phyloP scores from a whole-genome alignment of 768 basidiomycete species.

The Pleurotus djamor region DNA sequence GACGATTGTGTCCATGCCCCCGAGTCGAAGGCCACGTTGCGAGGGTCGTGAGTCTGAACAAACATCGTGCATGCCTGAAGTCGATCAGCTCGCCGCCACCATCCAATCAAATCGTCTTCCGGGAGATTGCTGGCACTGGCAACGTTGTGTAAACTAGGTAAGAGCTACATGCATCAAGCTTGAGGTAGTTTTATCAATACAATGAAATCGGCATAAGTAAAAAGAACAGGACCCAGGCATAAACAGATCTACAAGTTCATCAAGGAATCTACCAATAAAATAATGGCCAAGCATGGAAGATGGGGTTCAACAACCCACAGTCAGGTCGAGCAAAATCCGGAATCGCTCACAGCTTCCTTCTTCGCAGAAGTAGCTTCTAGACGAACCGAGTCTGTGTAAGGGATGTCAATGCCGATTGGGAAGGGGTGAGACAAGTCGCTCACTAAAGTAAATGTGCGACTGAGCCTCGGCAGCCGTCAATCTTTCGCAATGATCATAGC shows the following conservation, averaged over 20 bases:
- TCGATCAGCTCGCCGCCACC: neutral
- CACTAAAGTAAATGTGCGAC: constrained; percentile 65
- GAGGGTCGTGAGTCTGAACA: neutral
- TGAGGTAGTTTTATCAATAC: constrained; percentile 8
- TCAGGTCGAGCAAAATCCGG: constrained; percentile 43
- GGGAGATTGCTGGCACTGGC: neutral
- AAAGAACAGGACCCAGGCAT: neutral
- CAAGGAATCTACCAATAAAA: constrained; percentile 5
- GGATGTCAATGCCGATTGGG: constrained; percentile 9
- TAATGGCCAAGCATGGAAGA: neutral
- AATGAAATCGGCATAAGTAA: neutral
- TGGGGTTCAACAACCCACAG: constrained; percentile 3
- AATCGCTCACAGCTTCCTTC: constrained; percentile 45
- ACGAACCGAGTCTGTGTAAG: constrained; percentile 39
- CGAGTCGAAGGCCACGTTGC: constrained; percentile 5
- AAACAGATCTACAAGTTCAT: constrained; percentile 7
- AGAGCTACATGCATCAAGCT: constrained; percentile 6
- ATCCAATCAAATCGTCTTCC: neutral
- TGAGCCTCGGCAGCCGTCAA: constrained; percentile 68
- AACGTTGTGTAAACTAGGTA: constrained; percentile 2
- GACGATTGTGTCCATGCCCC: no score
- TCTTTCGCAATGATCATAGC: constrained; percentile 70
- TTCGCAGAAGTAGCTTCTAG: constrained; percentile 43
- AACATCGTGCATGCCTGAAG: neutral
- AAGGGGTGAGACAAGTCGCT: constrained; percentile 15